Conservation (phyloP, 1,139 yeast genomes). For the Diutina neorugosa region DNA sequence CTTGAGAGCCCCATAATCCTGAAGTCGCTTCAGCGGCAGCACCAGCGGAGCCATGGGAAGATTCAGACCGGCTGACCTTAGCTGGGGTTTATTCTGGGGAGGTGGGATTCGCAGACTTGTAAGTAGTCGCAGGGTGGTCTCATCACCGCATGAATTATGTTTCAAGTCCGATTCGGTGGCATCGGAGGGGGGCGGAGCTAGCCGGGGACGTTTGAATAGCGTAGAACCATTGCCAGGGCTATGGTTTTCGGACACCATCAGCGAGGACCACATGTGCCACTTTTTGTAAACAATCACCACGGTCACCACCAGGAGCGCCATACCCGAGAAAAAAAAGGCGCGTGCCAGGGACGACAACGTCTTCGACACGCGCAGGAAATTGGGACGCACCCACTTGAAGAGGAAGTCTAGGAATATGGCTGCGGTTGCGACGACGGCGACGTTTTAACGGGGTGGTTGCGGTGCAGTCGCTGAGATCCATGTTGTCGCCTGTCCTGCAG, state of each 20-base stretch:
- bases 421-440: not conserved
- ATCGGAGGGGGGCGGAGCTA: not conserved
- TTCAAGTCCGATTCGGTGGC: not conserved
- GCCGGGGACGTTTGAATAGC: not conserved
- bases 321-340: not conserved
- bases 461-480: not conserved
- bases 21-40: not conserved
- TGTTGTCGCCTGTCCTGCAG: not conserved
- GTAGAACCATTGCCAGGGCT: not conserved
- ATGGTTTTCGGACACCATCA: not conserved
- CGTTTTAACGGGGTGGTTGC: not conserved
- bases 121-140: not conserved
- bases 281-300: not conserved
- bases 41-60: constrained; percentile 2
- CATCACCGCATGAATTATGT: not conserved
- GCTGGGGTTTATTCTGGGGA: not conserved
- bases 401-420: not conserved
- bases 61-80: not conserved
- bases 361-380: not conserved
- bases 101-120: not conserved
- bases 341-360: not conserved
- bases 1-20: not conserved
- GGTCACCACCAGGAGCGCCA: not conserved
- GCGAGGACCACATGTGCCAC: not conserved
- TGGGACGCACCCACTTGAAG: not conserved